Conservation (phyloP, 2,329 filamentous ascomycete species). For the Ceratocystis lukuohia region DNA sequence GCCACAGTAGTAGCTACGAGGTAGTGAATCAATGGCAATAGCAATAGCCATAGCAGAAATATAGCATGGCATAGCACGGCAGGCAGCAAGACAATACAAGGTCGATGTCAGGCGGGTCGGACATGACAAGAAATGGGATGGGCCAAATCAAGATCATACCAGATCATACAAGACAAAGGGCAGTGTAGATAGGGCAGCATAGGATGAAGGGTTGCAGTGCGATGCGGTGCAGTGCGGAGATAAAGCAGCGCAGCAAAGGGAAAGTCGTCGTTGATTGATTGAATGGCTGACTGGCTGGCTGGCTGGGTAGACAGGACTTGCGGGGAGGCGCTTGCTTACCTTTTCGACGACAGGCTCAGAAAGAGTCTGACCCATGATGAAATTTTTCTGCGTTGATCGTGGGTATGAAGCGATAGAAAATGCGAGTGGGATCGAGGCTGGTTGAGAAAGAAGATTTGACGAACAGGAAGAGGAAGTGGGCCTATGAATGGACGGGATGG, state of each 20-base stretch:
- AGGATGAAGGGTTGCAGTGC: not conserved
- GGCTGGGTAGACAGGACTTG: not conserved
- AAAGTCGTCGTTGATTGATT: not conserved
- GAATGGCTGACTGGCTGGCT: not conserved
- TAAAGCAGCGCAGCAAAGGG: not conserved
- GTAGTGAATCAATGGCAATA: too few species aligned
- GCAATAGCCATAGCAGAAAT: not conserved
- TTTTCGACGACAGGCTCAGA: constrained; percentile 98
- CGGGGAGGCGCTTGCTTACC: constrained; percentile 45
- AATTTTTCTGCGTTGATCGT: constrained; percentile 24
- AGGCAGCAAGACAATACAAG: not conserved
- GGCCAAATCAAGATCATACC: too few species aligned
- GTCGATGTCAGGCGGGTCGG: too few species aligned
- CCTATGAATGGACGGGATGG: not conserved
- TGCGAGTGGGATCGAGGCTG: constrained; percentile 16
- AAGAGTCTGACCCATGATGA: constrained; percentile 91
- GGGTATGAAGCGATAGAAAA: constrained; percentile 18
- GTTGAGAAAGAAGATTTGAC: constrained; percentile 16
- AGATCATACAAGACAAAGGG: too few species aligned
- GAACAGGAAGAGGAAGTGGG: constrained; percentile 14
- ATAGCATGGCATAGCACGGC: not conserved
- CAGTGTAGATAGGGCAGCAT: too few species aligned
- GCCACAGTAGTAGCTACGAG: not conserved
- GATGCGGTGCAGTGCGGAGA: not conserved
- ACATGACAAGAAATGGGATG: too few species aligned